Evolutionary conservation across 768 basidiomycete species (phyloP), one percentile per base, ranked within the genome.

Genomic region (Auricularia heimuer): DNA sequence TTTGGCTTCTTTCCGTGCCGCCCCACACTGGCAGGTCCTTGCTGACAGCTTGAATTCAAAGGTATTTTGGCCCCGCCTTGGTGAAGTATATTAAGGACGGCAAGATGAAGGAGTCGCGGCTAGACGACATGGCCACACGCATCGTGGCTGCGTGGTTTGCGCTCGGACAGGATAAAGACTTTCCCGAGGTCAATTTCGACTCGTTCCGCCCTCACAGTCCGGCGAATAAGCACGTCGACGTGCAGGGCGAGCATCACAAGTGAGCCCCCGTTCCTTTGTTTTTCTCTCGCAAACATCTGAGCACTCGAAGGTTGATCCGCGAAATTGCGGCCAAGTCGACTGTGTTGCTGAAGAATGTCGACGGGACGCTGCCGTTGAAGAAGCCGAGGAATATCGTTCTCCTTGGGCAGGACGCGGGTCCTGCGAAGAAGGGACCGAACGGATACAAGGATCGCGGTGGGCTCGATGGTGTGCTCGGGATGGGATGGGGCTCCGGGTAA

Each of bases 401-500:
- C 33, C 73, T 86, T 79, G 77, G 87, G 77, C 54, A 77, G 71
- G 76, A 77, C 78, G 75, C 84, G 75, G 89, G 83, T 4, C 88
- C 89, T 1, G 82, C 84, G n/a, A 75, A 68, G 51, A 74, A 79
- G 34, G 92, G 92, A 0, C 88, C 91, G 0, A 93, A 92, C 70
- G 81, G 85, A 62, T 91, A 84, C 62, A 21, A 75, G 7, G 88
- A 92, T 67, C 83, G 82, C 68, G 85, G 82, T 61, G 86, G 86
- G 29, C 75, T 78, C 34, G 83, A 82, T 54, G 92, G 92, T 6
- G 80, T 88, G 18, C 80, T 97, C 29, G 92, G 91, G 6, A 89
- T 94, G 87, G 93, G 93, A 11, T 97, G 94, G 94, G 94, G 92
- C 44, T 89, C 87, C 61, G 92, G 24, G 33, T 29, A 42, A 24